Evolutionary conservation across 352 stramenopile species (phyloP).

Genomic region (Aphanomyces cochlioides): DNA sequence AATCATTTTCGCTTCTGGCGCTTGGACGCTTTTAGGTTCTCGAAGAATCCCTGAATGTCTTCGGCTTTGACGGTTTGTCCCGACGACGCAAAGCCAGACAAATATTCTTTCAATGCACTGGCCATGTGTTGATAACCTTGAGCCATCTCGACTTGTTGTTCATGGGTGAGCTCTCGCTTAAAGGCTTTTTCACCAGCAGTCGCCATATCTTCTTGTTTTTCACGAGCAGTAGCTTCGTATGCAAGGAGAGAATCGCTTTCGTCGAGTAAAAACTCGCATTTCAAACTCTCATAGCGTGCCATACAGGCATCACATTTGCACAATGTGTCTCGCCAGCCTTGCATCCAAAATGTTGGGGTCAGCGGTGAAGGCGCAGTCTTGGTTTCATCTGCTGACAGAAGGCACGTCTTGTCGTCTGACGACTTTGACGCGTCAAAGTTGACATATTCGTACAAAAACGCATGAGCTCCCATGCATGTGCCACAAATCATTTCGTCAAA

Average conservation of each 20-base stretch:
- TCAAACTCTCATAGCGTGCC: constrained; percentile 41
- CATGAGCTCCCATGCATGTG: constrained; percentile 58
- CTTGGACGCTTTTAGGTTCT: constrained; percentile 49
- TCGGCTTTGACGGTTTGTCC: constrained; percentile 65
- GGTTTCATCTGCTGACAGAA: constrained; percentile 5
- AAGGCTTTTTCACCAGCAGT: constrained; percentile 47
- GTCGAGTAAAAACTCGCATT: constrained; percentile 63
- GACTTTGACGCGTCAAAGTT: constrained; percentile 3
- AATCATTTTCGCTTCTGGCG: constrained; percentile 40
- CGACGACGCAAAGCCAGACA: constrained; percentile 51
- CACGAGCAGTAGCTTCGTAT: constrained; percentile 51
- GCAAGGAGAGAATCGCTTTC: constrained; percentile 55
- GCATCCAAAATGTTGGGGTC: constrained; percentile 63
- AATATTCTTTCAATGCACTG: constrained; percentile 59
- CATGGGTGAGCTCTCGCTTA: constrained; percentile 52
- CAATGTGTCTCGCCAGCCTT: constrained; percentile 54
- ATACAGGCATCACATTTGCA: constrained; percentile 59
- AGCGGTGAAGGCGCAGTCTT: background rate
- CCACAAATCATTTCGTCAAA: constrained; percentile 71
- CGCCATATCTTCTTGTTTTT: constrained; percentile 36
- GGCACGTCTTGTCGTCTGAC: constrained; percentile 25
- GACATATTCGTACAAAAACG: constrained; percentile 59
- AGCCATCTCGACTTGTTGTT: constrained; percentile 73
- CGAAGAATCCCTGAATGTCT: constrained; percentile 68
- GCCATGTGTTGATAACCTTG: constrained; percentile 73